Evolutionary conservation across 768 basidiomycete species (phyloP).

Genomic region (Coprinopsis sp.): DNA sequence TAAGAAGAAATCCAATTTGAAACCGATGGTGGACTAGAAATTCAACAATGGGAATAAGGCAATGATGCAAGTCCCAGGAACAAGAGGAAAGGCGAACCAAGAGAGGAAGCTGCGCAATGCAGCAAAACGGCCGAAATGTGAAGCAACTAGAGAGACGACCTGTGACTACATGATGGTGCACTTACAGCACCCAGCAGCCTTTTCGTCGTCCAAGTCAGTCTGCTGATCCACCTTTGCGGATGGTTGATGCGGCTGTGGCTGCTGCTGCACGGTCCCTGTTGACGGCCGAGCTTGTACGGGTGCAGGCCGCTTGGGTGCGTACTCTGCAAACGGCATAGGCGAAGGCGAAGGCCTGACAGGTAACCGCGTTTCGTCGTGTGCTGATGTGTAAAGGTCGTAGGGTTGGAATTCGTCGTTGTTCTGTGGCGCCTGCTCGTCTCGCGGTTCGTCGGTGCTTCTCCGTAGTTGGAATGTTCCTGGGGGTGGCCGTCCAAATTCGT

Average conservation of each 20-base stretch:
- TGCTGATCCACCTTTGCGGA: constrained; percentile 15
- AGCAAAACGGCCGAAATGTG: no score
- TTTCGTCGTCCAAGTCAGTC: constrained; percentile 39
- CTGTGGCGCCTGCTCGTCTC: constrained; percentile 17
- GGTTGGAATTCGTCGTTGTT: constrained; percentile 17
- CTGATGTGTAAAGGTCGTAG: constrained; percentile 17
- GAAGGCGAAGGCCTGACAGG: constrained; percentile 42
- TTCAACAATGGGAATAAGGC: no score
- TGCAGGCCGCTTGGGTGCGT: constrained; percentile 37
- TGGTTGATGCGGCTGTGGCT: no score
- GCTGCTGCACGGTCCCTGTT: no score
- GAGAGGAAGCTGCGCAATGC: no score
- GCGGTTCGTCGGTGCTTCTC: constrained; percentile 16
- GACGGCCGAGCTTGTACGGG: not conserved
- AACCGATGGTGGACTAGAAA: no score
- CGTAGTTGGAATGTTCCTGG: constrained; percentile 20
- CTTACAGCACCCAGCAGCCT: constrained; percentile 66
- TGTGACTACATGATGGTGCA: constrained; percentile 74
- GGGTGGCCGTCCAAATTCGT: constrained; percentile 57
- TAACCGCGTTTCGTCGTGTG: constrained; percentile 25
- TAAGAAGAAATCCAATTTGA: no score
- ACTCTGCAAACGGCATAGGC: constrained; percentile 63
- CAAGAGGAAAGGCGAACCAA: no score
- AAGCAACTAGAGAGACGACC: not conserved
- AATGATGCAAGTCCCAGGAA: no score